Evolutionary conservation across 1,139 yeast species (phyloP).

Genomic region (Lizanozyma gosingica): DNA sequence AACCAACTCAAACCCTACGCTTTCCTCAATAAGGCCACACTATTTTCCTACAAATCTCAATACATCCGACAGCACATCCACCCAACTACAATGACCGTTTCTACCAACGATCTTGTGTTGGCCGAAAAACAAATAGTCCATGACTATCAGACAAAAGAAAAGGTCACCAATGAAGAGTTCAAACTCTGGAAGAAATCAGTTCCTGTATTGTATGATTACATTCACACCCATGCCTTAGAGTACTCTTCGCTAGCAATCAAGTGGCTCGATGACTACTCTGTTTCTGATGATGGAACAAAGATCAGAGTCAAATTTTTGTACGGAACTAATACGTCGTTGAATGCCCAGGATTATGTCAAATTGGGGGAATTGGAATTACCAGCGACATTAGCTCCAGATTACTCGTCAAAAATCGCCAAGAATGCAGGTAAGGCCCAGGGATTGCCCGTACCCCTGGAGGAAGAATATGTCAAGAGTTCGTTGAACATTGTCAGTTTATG

Average conservation of each 20-base stretch:
- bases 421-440: conserved; percentile 21
- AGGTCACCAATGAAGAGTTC: conserved; percentile 58
- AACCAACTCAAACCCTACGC: too few relatives aligned
- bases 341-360: conserved; percentile 34
- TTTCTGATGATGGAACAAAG: conserved; percentile 24
- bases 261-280: conserved; percentile 35
- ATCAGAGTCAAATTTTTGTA: conserved; percentile 34
- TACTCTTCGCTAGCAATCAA: conserved; percentile 49
- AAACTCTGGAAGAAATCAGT: conserved; percentile 94
- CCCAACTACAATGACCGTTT: not conserved
- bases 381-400: conserved; percentile 37
- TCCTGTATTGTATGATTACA: conserved; percentile 76
- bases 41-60: too few relatives aligned
- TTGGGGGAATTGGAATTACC: conserved; percentile 43
- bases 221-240: conserved; percentile 59
- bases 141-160: conserved; percentile 43
- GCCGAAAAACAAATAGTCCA: not conserved
- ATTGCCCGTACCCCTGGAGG: conserved; percentile 16
- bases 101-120: not conserved
- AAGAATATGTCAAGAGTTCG: conserved; percentile 12
- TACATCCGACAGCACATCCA: too few relatives aligned
- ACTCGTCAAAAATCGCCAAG: too few relatives aligned
- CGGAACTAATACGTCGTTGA: conserved; percentile 40
- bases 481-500: conserved; percentile 34
- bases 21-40: too few relatives aligned